phyloP scores from a whole-genome alignment of 2,329 filamentous ascomycete genomes.

The Penicillium psychrosexuale region DNA sequence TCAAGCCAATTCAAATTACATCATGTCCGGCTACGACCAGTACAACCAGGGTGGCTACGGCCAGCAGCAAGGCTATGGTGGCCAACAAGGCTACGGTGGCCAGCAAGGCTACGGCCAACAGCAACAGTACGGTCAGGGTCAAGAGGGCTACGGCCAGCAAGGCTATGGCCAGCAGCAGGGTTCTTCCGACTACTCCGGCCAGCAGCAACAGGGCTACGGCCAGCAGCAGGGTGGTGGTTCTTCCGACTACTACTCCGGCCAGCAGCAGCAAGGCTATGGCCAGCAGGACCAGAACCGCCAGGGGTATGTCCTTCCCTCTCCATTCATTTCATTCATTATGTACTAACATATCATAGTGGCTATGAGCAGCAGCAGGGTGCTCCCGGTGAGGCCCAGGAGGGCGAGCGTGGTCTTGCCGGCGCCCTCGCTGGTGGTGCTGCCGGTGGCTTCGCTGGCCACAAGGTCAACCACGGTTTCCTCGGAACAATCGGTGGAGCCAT shows the following conservation, averaged over 20 bases:
- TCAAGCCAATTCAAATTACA: background rate
- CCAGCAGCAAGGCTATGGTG: slow-evolving; percentile 9
- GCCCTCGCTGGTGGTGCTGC: slow-evolving; percentile 47
- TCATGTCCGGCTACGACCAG: slow-evolving; percentile 29
- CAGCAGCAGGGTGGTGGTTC: slow-evolving; percentile 16
- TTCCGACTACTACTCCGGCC: slow-evolving; percentile 15
- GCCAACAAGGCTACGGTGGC: slow-evolving; percentile 18
- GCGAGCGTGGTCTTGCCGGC: slow-evolving; percentile 48
- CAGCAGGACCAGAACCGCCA: slow-evolving; percentile 30
- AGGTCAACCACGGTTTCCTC: slow-evolving; percentile 49
- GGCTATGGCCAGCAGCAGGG: slow-evolving; percentile 22
- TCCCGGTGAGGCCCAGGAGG: slow-evolving; percentile 41
- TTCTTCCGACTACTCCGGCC: slow-evolving; percentile 13
- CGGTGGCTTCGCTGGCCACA: slow-evolving; percentile 48
- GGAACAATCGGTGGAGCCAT: slow-evolving; percentile 49
- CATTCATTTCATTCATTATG: background rate
- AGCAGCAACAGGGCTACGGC: slow-evolving; percentile 22
- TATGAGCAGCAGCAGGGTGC: slow-evolving; percentile 29
- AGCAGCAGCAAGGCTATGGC: slow-evolving; percentile 14
- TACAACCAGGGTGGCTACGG: slow-evolving; percentile 17
- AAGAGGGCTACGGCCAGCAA: slow-evolving; percentile 25
- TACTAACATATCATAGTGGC: slow-evolving; percentile 21
- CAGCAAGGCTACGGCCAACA: slow-evolving; percentile 28
- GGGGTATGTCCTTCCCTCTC: slow-evolving; percentile 21
- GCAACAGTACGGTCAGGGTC: slow-evolving; percentile 22